Conservation (phyloP, 352 stramenopile species). For the Pythium oligandrum region DNA sequence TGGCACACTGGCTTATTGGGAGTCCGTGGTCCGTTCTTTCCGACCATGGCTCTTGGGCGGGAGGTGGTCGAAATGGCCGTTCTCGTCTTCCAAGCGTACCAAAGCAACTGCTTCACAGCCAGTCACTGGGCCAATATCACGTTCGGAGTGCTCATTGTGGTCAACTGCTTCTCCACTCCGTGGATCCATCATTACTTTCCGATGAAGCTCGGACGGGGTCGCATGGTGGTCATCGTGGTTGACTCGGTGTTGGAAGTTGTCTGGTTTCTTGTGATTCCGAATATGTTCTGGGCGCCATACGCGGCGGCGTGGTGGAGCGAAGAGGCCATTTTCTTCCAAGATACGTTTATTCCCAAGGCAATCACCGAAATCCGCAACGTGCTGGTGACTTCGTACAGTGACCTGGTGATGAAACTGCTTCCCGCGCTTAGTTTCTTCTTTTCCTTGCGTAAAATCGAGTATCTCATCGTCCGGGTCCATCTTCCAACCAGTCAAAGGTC, state of each 20-base stretch:
- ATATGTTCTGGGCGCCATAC: constrained; percentile 9
- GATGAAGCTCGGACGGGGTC: neutral
- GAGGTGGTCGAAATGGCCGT: constrained; percentile 4
- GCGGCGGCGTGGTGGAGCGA: neutral
- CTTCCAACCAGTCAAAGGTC: too few relatives aligned
- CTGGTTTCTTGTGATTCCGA: constrained; percentile 3
- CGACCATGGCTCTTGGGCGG: constrained; percentile 2
- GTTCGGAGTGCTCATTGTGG: constrained; percentile 8
- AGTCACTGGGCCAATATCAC: constrained; percentile 7
- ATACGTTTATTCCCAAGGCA: constrained; percentile 6
- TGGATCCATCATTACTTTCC: neutral
- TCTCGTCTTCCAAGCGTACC: constrained; percentile 7
- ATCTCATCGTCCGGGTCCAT: too few relatives aligned
- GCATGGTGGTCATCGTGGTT: neutral
- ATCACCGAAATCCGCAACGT: constrained; percentile 8
- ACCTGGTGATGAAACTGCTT: constrained; percentile 8
- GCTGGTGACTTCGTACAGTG: constrained; percentile 9
- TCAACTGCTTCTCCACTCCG: constrained; percentile 12
- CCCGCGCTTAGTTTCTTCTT: constrained; percentile 5
- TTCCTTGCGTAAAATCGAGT: constrained; percentile 1
- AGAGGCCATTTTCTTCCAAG: constrained; percentile 1
- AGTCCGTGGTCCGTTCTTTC: constrained; percentile 7
- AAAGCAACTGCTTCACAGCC: constrained; percentile 4
- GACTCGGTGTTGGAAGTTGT: constrained; percentile 6
- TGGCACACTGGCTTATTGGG: neutral